Percentiles rank a stretch among this genome's conserved stretches.
Conservation (phyloP, 768 basidiomycete species). For the Tricholomella constricta region DNA sequence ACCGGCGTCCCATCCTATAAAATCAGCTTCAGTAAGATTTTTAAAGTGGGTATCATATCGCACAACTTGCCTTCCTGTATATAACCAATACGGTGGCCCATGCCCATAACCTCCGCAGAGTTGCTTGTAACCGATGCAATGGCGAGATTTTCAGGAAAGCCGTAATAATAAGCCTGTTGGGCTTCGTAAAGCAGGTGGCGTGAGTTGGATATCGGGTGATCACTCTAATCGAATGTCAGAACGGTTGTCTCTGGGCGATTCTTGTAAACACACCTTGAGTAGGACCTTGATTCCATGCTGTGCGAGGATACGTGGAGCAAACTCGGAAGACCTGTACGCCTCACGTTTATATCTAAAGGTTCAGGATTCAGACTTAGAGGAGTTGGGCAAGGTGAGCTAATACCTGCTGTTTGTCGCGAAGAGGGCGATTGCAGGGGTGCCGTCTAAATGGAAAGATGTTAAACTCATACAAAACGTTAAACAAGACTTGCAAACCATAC, state of each 20-base stretch:
- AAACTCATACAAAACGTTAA: not conserved
- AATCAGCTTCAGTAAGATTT: conserved; percentile 6
- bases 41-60: not conserved
- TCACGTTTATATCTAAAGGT: conserved; percentile 70
- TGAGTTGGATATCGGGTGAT: conserved; percentile 66
- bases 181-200: conserved; percentile 83
- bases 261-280: conserved; percentile 60
- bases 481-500: conserved; percentile 31
- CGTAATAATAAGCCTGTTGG: conserved; percentile 82
- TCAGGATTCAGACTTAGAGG: not conserved
- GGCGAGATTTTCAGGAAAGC: conserved; percentile 68
- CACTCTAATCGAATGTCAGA: conserved; percentile 45
- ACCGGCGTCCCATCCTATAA: conserved; percentile 76
- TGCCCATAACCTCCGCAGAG: conserved; percentile 72
- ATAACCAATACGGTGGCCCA: conserved; percentile 83
- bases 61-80: conserved; percentile 55
- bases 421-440: conserved; percentile 74
- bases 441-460: conserved; percentile 40
- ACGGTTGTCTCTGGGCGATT: not conserved
- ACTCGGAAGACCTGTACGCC: conserved; percentile 78
- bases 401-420: conserved; percentile 57
- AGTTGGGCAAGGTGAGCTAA: not conserved
- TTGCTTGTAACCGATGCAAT: conserved; percentile 74
- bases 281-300: conserved; percentile 67
- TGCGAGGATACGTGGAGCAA: conserved; percentile 74